Evolutionary conservation across 169 alveolate genomes (phyloP).

Genomic region (Plasmodium billcollinsi): DNA sequence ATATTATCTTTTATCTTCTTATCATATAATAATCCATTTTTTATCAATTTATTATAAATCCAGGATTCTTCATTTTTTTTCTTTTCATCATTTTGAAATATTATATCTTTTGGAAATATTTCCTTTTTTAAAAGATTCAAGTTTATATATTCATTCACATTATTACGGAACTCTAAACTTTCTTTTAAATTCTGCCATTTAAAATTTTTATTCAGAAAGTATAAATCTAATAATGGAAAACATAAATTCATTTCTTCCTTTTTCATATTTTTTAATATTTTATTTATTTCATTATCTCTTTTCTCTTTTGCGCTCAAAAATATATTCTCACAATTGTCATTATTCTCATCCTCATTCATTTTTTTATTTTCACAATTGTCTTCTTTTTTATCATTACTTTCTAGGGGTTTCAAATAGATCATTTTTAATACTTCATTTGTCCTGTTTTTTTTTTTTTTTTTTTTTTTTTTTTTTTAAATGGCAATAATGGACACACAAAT

Average conservation of each 20-base stretch:
- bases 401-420: conserved; percentile 34
- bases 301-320: not conserved
- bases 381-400: conserved; percentile 33
- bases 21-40: not conserved
- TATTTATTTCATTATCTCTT: conserved; percentile 46
- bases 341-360: conserved; percentile 7
- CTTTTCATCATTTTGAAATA: conserved; percentile 29
- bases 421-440: conserved; percentile 51
- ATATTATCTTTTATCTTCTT: not conserved
- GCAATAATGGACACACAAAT: no score
- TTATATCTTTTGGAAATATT: conserved; percentile 32
- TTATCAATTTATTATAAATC: conserved; percentile 16
- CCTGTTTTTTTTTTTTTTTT: not conserved
- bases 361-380: conserved; percentile 18
- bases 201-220: conserved; percentile 57
- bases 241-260: conserved; percentile 56
- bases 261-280: conserved; percentile 49
- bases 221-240: conserved; percentile 65
- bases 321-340: conserved; percentile 11
- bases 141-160: conserved; percentile 70
- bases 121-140: conserved; percentile 48
- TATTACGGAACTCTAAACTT: conserved; percentile 32
- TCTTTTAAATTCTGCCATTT: conserved; percentile 59
- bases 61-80: conserved; percentile 3
- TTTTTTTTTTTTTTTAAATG: no score